A percentile compares a stretch with the other conserved stretches of the same genome.
Evolutionary conservation across 2,329 filamentous ascomycete species (phyloP).

Genomic region (Zasmidium angulare): DNA sequence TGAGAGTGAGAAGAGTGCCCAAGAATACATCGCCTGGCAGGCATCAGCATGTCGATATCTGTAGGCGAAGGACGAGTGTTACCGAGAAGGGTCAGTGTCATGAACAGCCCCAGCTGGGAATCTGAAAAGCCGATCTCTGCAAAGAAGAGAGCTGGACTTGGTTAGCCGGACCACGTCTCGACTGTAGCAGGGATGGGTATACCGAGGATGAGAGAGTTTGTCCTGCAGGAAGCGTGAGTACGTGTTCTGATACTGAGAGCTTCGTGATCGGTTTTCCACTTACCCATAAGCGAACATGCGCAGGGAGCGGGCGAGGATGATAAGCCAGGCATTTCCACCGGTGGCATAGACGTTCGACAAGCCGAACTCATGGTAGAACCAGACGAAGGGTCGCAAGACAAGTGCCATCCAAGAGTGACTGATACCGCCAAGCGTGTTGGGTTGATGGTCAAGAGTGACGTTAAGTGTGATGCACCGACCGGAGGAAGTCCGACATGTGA

Average conservation of each 20-base stretch:
- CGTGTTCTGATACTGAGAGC: too few species aligned
- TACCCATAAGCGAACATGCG: slow-evolving; percentile 36
- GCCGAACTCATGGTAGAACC: slow-evolving; percentile 37
- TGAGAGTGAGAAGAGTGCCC: slow-evolving; percentile 32
- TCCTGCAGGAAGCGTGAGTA: neutral
- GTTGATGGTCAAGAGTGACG: neutral
- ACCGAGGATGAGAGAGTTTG: slow-evolving; percentile 33
- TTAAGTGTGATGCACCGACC: too few species aligned
- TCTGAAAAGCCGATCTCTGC: slow-evolving; percentile 35
- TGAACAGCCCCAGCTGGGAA: slow-evolving; percentile 35
- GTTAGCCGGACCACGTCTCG: neutral
- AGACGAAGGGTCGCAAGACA: slow-evolving; percentile 22
- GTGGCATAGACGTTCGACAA: slow-evolving; percentile 32
- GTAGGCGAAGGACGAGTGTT: neutral
- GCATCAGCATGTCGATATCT: slow-evolving; percentile 7
- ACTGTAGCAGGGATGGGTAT: neutral
- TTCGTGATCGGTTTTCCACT: neutral
- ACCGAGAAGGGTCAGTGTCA: slow-evolving; percentile 29
- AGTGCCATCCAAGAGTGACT: slow-evolving; percentile 19
- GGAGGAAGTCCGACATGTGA: too few species aligned
- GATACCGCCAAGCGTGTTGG: neutral
- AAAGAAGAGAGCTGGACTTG: slow-evolving; percentile 33
- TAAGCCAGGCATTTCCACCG: slow-evolving; percentile 51
- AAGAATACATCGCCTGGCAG: slow-evolving; percentile 34
- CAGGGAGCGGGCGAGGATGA: slow-evolving; percentile 51